Conservation (phyloP, 2,329 filamentous ascomycete genomes). For the Pseudofabraea citricarpa region DNA sequence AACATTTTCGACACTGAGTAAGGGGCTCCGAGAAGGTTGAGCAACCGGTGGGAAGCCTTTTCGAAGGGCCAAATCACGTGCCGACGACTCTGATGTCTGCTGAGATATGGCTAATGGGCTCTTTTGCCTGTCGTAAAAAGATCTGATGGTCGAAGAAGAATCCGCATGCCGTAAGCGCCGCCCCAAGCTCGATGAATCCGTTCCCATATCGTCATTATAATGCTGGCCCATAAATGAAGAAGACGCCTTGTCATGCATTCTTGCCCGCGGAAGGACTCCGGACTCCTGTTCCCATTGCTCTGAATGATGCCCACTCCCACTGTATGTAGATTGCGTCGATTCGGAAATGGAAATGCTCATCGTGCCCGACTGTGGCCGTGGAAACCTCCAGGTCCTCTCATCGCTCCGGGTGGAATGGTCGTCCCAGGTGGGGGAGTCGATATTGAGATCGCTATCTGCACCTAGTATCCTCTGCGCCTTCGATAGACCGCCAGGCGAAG, state of each 20-base stretch:
- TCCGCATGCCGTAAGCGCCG: constrained; percentile 27
- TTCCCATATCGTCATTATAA: constrained; percentile 30
- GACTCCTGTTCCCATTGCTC: constrained; percentile 22
- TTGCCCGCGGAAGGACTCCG: constrained; percentile 19
- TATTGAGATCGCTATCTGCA: constrained; percentile 39
- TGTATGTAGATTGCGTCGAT: constrained; percentile 19
- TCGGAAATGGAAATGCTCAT: constrained; percentile 35
- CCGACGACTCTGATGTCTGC: constrained; percentile 37
- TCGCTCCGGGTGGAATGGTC: constrained; percentile 5
- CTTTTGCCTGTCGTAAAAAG: constrained; percentile 40
- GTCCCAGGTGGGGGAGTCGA: constrained; percentile 27
- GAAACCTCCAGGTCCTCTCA: constrained; percentile 19
- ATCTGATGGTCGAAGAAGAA: constrained; percentile 40
- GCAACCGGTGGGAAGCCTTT: constrained; percentile 29
- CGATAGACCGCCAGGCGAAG: constrained; percentile 13
- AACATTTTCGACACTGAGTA: constrained; percentile 18
- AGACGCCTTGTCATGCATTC: constrained; percentile 36
- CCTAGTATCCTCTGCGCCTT: constrained; percentile 28
- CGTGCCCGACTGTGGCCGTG: constrained; percentile 30
- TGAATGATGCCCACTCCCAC: constrained; percentile 15
- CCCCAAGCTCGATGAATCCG: constrained; percentile 29
- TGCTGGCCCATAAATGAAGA: constrained; percentile 38
- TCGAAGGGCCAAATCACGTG: constrained; percentile 31
- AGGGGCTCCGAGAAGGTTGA: constrained; percentile 17
- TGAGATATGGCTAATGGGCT: constrained; percentile 34